Conservation (phyloP, 768 basidiomycete species). For the Collybia mongolica region DNA sequence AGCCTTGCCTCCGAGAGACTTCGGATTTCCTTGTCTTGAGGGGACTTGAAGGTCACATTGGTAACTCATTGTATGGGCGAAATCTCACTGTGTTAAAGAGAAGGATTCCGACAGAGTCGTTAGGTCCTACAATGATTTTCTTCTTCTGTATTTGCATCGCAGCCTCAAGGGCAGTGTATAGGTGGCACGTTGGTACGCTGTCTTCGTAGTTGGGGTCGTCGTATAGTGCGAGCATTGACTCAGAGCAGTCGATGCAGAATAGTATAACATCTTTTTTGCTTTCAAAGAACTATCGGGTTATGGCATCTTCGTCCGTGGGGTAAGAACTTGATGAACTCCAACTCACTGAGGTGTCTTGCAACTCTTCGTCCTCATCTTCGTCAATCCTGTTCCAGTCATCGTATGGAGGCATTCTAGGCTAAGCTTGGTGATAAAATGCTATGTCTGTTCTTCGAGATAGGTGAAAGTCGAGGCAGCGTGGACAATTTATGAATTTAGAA, state of each 20-base stretch:
- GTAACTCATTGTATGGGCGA: constrained; percentile 3
- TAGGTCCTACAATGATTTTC: constrained; percentile 87
- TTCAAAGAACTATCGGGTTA: constrained; percentile 55
- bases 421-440: too few species aligned
- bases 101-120: constrained; percentile 86
- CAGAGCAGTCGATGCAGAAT: constrained; percentile 95
- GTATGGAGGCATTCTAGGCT: constrained; percentile 55
- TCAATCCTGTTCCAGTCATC: constrained; percentile 81
- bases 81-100: constrained; percentile 89
- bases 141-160: constrained; percentile 87
- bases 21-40: constrained; percentile 41
- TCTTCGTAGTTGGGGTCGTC: constrained; percentile 68
- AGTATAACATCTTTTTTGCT: constrained; percentile 83
- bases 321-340: not conserved
- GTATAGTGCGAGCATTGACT: constrained; percentile 77
- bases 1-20: constrained; percentile 27
- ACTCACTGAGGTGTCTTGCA: constrained; percentile 67
- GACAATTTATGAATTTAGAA: too few species aligned
- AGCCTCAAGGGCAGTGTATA: constrained; percentile 77
- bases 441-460: not conserved
- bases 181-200: constrained; percentile 61
- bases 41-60: constrained; percentile 2
- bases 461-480: not conserved
- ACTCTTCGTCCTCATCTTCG: constrained; percentile 81
- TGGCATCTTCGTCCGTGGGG: not conserved